phyloP scores from a whole-genome alignment of 176 grass and related monocot genomes.

The Bonia amplexicaulis region DNA sequence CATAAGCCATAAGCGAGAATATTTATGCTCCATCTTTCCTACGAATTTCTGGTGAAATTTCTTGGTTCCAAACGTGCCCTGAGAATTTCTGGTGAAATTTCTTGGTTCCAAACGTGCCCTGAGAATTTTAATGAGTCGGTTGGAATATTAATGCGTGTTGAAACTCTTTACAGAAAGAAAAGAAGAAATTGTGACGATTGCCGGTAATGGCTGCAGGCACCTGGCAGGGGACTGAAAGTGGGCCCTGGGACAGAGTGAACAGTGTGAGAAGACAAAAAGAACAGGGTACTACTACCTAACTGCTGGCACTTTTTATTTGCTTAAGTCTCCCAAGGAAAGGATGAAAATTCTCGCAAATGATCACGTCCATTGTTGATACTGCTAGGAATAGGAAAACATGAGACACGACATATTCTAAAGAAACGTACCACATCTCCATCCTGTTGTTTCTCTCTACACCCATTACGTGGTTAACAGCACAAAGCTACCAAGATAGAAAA shows the following conservation, averaged over 20 bases:
- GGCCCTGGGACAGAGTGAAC: constrained; percentile 33
- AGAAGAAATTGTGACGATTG: constrained; percentile 1
- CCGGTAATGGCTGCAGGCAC: constrained; percentile 34
- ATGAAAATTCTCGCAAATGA: constrained; percentile 35
- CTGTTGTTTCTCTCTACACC: constrained; percentile 32
- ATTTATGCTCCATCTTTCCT: too few relatives aligned
- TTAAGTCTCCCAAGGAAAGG: constrained; percentile 26
- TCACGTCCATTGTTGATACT: constrained; percentile 36
- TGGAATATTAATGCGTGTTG: background rate
- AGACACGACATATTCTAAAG: constrained; percentile 53
- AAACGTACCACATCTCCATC: constrained; percentile 13
- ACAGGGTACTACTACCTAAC: constrained; percentile 27
- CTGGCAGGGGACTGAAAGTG: constrained; percentile 38
- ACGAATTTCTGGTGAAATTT: too few relatives aligned
- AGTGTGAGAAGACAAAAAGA: constrained; percentile 51
- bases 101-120: background rate
- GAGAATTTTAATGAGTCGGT: background rate
- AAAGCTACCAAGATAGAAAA: constrained; percentile 28
- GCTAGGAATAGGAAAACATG: constrained; percentile 39
- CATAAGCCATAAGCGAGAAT: too few relatives aligned
- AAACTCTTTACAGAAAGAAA: background rate
- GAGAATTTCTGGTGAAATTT: too few relatives aligned
- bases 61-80: too few relatives aligned
- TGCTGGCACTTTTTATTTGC: constrained; percentile 39
- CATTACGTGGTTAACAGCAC: background rate